Base-by-base conservation (phyloP, 495 filamentous ascomycete species). In the Hypomontagnella submonticulosa region DNA sequence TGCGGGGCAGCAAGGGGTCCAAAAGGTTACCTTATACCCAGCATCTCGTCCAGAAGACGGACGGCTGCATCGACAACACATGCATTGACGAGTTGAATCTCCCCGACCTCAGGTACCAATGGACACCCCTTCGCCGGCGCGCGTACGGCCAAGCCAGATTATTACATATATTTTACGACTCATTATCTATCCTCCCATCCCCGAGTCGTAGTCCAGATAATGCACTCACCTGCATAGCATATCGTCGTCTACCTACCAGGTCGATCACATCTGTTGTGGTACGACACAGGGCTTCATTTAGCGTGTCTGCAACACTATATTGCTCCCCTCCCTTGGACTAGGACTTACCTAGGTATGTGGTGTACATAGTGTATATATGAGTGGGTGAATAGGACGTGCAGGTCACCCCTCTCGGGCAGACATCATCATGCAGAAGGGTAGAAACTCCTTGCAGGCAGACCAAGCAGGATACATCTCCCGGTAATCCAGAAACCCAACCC, bases 351-450 rank as follows among this genome's bases (percentile, higher is more conserved):
- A 61, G 48, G 55, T 59, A 62, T 59, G 33, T 43, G 15, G 6
- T 18, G 5, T 38, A 38, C 9, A 40, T 43, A 8, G 6, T 18
- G 5, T 38, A 38, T 13, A 38, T 13, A 27, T n/a, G n/a, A n/a
- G 30, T 57, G 54, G 53, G 20, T 52, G 43, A 52, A 63, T 56
- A 27, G 5, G 50, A 51, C 46, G 37, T 41, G 34, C 49, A 55
- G 55, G 43, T 16, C 50, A 51, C 66, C 61, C 55, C 55, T 57
- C 61, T 53, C 51, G 61, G 30, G 38, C 44, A 69, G 60, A 64
- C 66, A 69, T 65, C 66, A 69, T 65, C 66, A 59, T 69, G 66
- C 66, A 69, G 66, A 47, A 60, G 56, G 43, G 56, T 54, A 62
- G 36, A 57, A 52, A 59, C 48, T 67, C 63, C 57, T 67, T 67